phyloP scores from a whole-genome alignment of 768 basidiomycete genomes.

The Tricholoma sp. region DNA sequence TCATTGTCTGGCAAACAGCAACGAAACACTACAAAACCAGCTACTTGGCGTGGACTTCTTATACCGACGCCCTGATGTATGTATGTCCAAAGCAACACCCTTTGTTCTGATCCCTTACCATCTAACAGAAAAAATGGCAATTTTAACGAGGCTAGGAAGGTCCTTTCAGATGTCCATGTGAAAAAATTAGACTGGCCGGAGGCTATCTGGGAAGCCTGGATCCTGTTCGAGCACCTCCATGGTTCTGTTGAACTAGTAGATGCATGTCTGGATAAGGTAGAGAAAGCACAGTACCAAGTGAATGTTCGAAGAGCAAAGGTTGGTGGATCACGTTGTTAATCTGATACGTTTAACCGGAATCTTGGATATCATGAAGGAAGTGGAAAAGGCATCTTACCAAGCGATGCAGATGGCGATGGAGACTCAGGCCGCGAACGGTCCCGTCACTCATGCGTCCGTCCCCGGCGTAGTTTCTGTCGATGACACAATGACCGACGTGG shows the following conservation, averaged over 20 bases:
- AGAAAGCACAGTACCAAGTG: constrained; percentile 59
- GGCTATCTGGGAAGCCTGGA: constrained; percentile 87
- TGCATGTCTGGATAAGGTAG: constrained; percentile 54
- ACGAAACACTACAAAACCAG: constrained; percentile 63
- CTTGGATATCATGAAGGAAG: constrained; percentile 40
- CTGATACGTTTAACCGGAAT: background rate
- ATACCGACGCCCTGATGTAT: constrained; percentile 70
- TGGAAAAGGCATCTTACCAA: constrained; percentile 51
- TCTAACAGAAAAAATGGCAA: constrained; percentile 43
- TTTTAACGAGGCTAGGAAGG: constrained; percentile 55
- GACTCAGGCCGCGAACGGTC: constrained; percentile 30
- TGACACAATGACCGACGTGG: constrained; percentile 36
- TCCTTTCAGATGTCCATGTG: constrained; percentile 60
- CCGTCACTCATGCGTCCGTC: constrained; percentile 25
- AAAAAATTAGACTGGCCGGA: constrained; percentile 94
- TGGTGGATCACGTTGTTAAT: constrained; percentile 7
- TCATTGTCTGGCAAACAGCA: constrained; percentile 61
- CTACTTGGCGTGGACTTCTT: constrained; percentile 72
- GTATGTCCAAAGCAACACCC: constrained; percentile 18
- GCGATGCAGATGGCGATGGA: constrained; percentile 42
- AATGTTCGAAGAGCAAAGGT: constrained; percentile 63
- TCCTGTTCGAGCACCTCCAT: constrained; percentile 79
- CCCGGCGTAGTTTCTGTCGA: constrained; percentile 16
- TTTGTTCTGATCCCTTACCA: constrained; percentile 3
- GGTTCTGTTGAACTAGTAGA: constrained; percentile 69